Evolutionary conservation across 192 early-diverging fungal species (phyloP).

Genomic region (Coemansia asiatica): DNA sequence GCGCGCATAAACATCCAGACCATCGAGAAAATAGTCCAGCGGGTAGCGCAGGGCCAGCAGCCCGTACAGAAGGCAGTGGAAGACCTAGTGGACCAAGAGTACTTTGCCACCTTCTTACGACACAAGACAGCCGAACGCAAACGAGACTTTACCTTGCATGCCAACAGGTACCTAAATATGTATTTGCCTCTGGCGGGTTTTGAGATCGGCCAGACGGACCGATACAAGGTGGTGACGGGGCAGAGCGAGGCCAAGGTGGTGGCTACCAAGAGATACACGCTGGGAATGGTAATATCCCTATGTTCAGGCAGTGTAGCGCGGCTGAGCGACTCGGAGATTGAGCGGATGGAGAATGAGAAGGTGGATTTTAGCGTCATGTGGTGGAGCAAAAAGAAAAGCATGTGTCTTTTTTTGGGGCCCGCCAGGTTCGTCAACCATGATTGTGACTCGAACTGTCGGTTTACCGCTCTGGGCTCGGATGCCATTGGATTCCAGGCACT

Average conservation of each 20-base stretch:
- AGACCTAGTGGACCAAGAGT: constrained; percentile 7
- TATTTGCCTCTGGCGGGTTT: constrained; percentile 64
- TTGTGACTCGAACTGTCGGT: constrained; percentile 64
- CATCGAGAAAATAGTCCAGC: constrained; percentile 19
- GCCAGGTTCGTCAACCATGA: constrained; percentile 78
- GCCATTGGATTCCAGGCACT: constrained; percentile 69
- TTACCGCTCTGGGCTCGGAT: constrained; percentile 44
- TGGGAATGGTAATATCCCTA: constrained; percentile 41
- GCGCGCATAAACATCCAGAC: constrained; percentile 17
- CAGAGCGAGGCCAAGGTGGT: constrained; percentile 42
- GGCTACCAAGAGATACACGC: constrained; percentile 33
- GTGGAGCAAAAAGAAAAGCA: constrained; percentile 56
- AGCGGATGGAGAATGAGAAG: constrained; percentile 30
- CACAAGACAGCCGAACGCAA: constrained; percentile 31
- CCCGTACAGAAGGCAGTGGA: too few species aligned
- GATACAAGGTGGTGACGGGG: constrained; percentile 56
- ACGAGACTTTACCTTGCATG: constrained; percentile 50
- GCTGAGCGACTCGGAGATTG: constrained; percentile 44
- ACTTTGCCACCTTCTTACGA: constrained; percentile 29
- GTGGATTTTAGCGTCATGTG: constrained; percentile 71
- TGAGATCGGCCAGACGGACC: constrained; percentile 60
- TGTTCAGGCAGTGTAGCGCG: constrained; percentile 59
- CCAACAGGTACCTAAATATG: constrained; percentile 63
- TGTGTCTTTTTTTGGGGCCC: constrained; percentile 69
- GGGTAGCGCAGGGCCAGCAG: constrained; percentile 17